These are phyloP conservation scores for Phlyctochytrium bullatum DNA, from an alignment of 192 early-diverging fungal species.

Conservation along the genomic window DNA sequence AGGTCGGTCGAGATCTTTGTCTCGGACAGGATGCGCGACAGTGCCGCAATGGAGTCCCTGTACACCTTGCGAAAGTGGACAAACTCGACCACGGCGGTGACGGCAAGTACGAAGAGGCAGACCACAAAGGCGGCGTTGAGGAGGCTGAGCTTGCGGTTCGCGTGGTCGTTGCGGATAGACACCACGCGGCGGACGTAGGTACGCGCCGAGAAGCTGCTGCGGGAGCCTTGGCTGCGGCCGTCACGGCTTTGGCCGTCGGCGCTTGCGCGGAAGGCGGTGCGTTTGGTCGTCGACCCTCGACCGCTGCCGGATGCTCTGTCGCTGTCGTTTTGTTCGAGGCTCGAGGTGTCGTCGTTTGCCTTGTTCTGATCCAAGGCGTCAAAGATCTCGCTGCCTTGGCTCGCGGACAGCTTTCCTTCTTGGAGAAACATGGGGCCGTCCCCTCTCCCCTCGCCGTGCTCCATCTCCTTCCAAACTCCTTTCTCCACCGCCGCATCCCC, in stretches of 20 bases:
- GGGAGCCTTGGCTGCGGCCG: constrained; percentile 5
- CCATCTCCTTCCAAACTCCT: too few relatives aligned
- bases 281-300: too few relatives aligned
- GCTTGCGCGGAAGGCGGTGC: too few relatives aligned
- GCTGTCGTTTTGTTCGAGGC: too few relatives aligned
- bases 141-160: constrained; percentile 28
- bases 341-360: too few relatives aligned
- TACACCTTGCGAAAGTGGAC: constrained; percentile 12
- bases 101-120: constrained; percentile 22
- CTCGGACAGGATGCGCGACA: constrained; percentile 6
- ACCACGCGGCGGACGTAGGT: constrained; percentile 26
- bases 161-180: constrained; percentile 17
- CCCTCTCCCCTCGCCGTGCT: too few relatives aligned
- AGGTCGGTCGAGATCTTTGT: constrained; percentile 2
- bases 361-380: too few relatives aligned
- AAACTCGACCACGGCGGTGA: constrained; percentile 23
- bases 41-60: neutral
- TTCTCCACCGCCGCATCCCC: too few relatives aligned
- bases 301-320: too few relatives aligned
- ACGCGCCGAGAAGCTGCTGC: neutral
- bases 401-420: too few relatives aligned
- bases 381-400: too few relatives aligned
- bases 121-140: constrained; percentile 25
- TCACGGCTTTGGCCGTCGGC: constrained; percentile 14
- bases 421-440: too few relatives aligned